A percentile compares a stretch with the other conserved stretches of the same genome.
Conservation (phyloP, 768 basidiomycete species). For the Tricholoma hemisulphureum region DNA sequence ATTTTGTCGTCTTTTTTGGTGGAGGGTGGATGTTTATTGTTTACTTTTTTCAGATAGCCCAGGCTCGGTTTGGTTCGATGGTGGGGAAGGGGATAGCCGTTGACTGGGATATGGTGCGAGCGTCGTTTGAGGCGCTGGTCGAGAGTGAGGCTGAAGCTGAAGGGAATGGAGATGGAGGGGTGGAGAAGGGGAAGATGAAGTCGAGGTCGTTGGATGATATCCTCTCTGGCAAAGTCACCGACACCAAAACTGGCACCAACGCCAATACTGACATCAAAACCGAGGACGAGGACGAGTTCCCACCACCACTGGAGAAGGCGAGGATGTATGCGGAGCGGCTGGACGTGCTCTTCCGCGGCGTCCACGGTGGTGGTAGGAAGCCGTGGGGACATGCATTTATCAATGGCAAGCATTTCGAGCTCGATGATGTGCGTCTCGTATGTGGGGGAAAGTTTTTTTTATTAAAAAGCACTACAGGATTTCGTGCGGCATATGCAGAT, state of each 20-base stretch:
- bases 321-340: conserved; percentile 59
- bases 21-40: no score
- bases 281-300: no score
- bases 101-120: no score
- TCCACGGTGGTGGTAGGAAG: conserved; percentile 32
- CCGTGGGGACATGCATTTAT: conserved; percentile 73
- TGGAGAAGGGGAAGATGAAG: neutral
- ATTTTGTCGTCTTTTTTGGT: conserved; percentile 11
- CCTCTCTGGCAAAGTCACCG: conserved; percentile 29
- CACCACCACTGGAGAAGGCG: conserved; percentile 40
- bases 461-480: conserved; percentile 39
- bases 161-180: conserved; percentile 1
- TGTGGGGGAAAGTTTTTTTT: conserved; percentile 13
- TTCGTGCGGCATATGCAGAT: conserved; percentile 64
- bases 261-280: no score
- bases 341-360: no score
- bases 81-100: no score
- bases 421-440: conserved; percentile 74
- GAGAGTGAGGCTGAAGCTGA: conserved; percentile 28
- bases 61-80: no score
- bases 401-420: conserved; percentile 77
- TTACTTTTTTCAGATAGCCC: no score
- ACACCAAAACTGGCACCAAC: no score
- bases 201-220: conserved; percentile 40
- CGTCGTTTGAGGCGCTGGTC: no score